A percentile compares a stretch with the other conserved stretches of the same genome.
Evolutionary conservation across 768 basidiomycete genomes (phyloP).

Genomic region (Agaricus blazei): DNA sequence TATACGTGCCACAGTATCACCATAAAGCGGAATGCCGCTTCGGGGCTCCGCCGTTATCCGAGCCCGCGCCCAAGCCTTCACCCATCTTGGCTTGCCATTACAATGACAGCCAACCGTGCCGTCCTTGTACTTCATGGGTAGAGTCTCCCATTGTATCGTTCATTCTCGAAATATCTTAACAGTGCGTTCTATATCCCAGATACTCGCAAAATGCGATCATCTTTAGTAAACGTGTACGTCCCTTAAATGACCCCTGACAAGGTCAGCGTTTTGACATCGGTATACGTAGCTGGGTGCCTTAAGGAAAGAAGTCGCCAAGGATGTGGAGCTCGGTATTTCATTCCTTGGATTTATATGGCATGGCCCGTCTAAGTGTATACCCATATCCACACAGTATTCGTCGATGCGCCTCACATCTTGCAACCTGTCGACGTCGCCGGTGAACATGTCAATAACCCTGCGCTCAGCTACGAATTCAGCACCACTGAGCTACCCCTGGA

Average conservation of each 20-base stretch:
- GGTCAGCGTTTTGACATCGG: neutral
- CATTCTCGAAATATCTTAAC: neutral
- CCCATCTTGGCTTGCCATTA: neutral
- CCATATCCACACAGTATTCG: slow-evolving; percentile 48
- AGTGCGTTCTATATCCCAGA: slow-evolving; percentile 25
- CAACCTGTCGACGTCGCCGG: slow-evolving; percentile 53
- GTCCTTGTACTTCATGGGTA: slow-evolving; percentile 41
- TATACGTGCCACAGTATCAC: too few relatives aligned
- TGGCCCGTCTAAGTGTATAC: neutral
- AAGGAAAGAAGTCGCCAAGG: slow-evolving; percentile 55
- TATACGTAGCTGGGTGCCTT: slow-evolving; percentile 59
- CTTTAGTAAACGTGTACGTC: slow-evolving; percentile 68
- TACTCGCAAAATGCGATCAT: slow-evolving; percentile 67
- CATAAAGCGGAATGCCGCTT: too few relatives aligned
- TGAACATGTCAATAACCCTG: slow-evolving; percentile 14
- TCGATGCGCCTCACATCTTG: slow-evolving; percentile 67
- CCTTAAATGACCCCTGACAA: neutral
- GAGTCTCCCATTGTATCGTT: neutral
- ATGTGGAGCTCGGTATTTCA: slow-evolving; percentile 56
- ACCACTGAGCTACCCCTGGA: slow-evolving; percentile 31
- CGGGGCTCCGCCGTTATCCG: too few relatives aligned
- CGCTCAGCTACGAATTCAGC: slow-evolving; percentile 22
- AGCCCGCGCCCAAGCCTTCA: neutral
- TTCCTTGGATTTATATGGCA: neutral
- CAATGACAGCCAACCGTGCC: slow-evolving; percentile 21